These are phyloP conservation scores for Calonectria ilicicola DNA, from an alignment of 2,329 filamentous ascomycete genomes.

Conservation along the genomic window DNA sequence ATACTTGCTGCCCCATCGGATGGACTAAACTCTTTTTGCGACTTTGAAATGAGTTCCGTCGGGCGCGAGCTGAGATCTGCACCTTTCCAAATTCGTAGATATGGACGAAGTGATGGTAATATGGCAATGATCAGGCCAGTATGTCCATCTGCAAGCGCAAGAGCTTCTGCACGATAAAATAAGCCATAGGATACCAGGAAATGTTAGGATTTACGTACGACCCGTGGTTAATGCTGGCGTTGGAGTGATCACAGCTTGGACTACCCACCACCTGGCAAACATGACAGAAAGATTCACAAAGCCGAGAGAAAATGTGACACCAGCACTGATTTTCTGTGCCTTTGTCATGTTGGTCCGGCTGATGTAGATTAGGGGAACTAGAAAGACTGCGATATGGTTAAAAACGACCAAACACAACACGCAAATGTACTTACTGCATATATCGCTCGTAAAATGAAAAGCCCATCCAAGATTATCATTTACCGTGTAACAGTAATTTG, in stretches of 20 bases:
- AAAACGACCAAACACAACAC: not conserved
- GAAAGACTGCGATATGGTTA: not conserved
- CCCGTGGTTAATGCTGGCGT: not conserved
- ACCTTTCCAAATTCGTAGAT: not conserved
- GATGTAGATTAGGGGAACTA: conserved; percentile 1
- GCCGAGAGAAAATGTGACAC: conserved; percentile 1
- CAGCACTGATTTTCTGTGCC: conserved; percentile 4
- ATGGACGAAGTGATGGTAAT: not conserved
- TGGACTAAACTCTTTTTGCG: not conserved
- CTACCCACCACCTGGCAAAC: not conserved
- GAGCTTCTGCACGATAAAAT: not conserved
- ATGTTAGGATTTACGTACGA: not conserved
- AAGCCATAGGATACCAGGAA: not conserved
- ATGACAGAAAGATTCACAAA: conserved; percentile 4
- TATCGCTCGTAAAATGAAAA: not conserved
- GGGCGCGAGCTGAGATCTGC: not conserved
- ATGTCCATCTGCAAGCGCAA: not conserved
- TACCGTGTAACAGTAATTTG: not conserved
- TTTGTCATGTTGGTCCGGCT: not conserved
- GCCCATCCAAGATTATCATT: conserved; percentile 10
- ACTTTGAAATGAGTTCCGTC: not conserved
- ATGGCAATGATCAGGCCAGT: not conserved
- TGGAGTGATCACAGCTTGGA: not conserved
- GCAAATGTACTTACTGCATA: not conserved
- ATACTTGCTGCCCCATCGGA: not conserved